Evolutionary conservation across 441 rosid genomes (phyloP), one percentile per base, ranked within the genome.

Genomic region (Gossypium lobatum): DNA sequence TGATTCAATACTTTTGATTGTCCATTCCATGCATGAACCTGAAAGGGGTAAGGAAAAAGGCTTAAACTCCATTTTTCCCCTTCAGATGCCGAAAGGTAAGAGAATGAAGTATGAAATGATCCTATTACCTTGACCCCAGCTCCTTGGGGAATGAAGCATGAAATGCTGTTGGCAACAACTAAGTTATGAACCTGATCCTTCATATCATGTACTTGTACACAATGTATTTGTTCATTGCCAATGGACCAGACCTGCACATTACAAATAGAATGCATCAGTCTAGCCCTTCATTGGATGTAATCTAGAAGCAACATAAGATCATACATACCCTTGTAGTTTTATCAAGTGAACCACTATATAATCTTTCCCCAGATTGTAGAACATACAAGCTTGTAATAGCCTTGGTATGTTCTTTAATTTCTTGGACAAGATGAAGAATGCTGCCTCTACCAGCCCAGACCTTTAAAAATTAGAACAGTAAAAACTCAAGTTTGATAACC

Each of bases 11-110:
- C 67, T 78, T 85, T 91, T 53, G 92, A 85, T 74, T 81, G 80
- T 63, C 92, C 92, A 74, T 81, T 88, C 96, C 93, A 87, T 3
- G 88, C 82, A 25, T 88, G 92, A 65, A 86, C 89, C 96, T 90
- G 75, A 23, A 2, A 57, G 37, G 34, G 54, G 75, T 57, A 68
- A 13, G 7, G 3, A 37, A 71, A 75, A 62, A 26, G 65, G 11
- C 21, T 59, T 26, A 26, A 4, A 16, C 60, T 68, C 46, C 37
- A 61, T 1, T 16, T 62, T 4, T 14, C 10, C 23, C 16, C 17
- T 16, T 28, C 21, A 31, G n/a, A 54, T 52, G 37, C 28, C 45
- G 14, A 58, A 28, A 17, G 61, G 57, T 10, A 48, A 3, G 18
- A 71, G 42, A 62, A 53, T 17, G 4, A 25, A 34, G 28, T 48